Percentiles rank a stretch among this genome's conserved stretches.
These are phyloP conservation scores for Tulasnella sp. DNA, from an alignment of 768 basidiomycete genomes.

Conservation along the genomic window DNA sequence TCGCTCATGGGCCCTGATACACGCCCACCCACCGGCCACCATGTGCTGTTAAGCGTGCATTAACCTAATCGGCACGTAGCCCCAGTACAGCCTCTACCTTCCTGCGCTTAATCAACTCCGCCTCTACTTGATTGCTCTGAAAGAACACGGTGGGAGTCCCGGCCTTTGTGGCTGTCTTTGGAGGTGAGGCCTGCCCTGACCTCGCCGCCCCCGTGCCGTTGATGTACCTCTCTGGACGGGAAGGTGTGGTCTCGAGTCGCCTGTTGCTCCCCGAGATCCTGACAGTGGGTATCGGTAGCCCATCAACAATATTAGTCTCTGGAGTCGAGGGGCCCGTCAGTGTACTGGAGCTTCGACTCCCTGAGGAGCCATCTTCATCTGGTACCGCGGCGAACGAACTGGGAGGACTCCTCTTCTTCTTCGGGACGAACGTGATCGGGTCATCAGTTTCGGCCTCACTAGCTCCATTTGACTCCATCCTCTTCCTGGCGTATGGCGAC, in stretches of 20 bases:
- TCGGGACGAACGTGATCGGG: slow-evolving; percentile 62
- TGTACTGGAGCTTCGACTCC: slow-evolving; percentile 7
- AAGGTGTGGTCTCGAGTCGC: no score
- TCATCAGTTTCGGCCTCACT: slow-evolving; percentile 56
- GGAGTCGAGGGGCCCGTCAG: slow-evolving; percentile 16
- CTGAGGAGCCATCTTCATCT: not conserved
- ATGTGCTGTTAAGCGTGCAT: not conserved
- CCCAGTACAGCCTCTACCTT: slow-evolving; percentile 35
- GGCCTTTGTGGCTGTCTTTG: not conserved
- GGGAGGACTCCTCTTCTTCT: slow-evolving; percentile 31
- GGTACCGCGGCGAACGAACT: slow-evolving; percentile 16
- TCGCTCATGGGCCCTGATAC: no score
- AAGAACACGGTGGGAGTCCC: not conserved
- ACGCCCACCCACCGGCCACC: not conserved
- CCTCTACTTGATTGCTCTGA: not conserved
- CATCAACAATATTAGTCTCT: not conserved
- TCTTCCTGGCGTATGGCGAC: not conserved
- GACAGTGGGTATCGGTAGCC: not conserved
- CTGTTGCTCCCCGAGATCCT: no score
- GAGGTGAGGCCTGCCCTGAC: not conserved
- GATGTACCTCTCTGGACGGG: no score
- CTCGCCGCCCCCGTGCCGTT: no score
- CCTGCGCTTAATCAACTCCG: slow-evolving; percentile 32
- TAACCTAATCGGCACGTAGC: slow-evolving; percentile 22
- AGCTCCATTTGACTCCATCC: slow-evolving; percentile 13